phyloP scores from a whole-genome alignment of 2,329 filamentous ascomycete genomes.

The Curvularia hawaiiensis region DNA sequence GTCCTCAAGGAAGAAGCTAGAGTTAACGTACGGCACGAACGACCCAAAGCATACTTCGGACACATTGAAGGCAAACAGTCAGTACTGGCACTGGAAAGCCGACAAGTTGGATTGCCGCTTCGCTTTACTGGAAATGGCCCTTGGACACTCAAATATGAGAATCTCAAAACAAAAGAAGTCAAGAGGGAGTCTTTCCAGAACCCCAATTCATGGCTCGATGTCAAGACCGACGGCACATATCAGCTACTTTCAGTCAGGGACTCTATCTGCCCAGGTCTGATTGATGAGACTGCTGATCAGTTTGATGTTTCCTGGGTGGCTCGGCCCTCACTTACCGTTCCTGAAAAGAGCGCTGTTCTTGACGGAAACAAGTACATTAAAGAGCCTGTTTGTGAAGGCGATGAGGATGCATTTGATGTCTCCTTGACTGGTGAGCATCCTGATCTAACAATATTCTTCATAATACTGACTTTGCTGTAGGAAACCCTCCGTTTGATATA shows the following conservation, averaged over 20 bases:
- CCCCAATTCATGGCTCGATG: constrained; percentile 72
- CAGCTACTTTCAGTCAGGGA: constrained; percentile 80
- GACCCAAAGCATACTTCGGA: constrained; percentile 85
- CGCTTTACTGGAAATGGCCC: constrained; percentile 84
- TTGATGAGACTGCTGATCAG: constrained; percentile 73
- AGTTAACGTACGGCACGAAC: constrained; percentile 85
- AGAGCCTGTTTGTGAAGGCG: constrained; percentile 88
- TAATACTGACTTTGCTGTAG: constrained; percentile 50
- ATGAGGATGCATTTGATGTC: constrained; percentile 87
- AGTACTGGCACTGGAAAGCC: constrained; percentile 77
- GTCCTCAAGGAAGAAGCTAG: constrained; percentile 83
- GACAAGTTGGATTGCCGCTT: constrained; percentile 75
- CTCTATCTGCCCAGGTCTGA: constrained; percentile 77
- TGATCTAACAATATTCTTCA: neutral
- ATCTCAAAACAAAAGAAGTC: constrained; percentile 59
- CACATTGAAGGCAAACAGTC: constrained; percentile 79
- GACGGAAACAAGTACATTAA: constrained; percentile 67
- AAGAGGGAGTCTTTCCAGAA: constrained; percentile 56
- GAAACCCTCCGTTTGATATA: constrained; percentile 79
- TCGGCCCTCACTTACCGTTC: constrained; percentile 72
- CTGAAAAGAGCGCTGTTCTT: constrained; percentile 64
- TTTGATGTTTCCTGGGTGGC: constrained; percentile 89
- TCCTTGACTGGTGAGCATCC: constrained; percentile 69
- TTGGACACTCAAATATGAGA: constrained; percentile 80
- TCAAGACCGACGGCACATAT: constrained; percentile 74